Percentiles rank a stretch among this genome's conserved stretches.
These are phyloP conservation scores for Exophiala sp. DNA, from an alignment of 2,329 filamentous ascomycete species.

Conservation along the genomic window DNA sequence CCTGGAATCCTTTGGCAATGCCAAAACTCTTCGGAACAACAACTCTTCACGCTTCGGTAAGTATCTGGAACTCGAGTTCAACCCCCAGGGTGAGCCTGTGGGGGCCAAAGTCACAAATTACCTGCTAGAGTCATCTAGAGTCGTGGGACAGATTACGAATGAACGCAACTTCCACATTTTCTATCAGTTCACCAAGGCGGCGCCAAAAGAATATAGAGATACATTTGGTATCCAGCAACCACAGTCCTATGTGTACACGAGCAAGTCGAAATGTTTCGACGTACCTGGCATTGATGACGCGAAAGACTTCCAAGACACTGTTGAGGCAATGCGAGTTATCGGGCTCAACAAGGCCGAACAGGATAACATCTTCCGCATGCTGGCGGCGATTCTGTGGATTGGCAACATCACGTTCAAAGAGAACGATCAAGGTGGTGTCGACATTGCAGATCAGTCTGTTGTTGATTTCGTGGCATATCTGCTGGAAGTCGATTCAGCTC, in stretches of 20 bases:
- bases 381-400: conserved; percentile 87
- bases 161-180: conserved; percentile 99
- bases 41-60: conserved; percentile 98
- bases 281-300: conserved; percentile 91
- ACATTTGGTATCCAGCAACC: conserved; percentile 88
- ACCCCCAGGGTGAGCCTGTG: conserved; percentile 81
- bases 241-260: conserved; percentile 90
- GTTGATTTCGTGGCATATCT: conserved; percentile 94
- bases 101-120: conserved; percentile 99
- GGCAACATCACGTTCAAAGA: conserved; percentile 91
- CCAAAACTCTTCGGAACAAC: conserved; percentile 96
- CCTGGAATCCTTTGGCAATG: conserved; percentile 96
- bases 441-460: conserved; percentile 82
- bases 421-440: conserved; percentile 83
- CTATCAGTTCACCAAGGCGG: conserved; percentile 96
- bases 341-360: conserved; percentile 84
- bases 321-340: conserved; percentile 93
- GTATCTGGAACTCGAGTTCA: conserved; percentile 97
- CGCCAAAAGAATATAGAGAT: conserved; percentile 79
- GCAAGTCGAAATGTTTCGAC: conserved; percentile 88
- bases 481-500: conserved; percentile 76
- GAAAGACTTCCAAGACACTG: conserved; percentile 81
- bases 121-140: conserved; percentile 88
- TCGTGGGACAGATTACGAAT: conserved; percentile 90
- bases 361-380: conserved; percentile 93